Percentiles rank a stretch among this genome's conserved stretches.
phyloP scores from a whole-genome alignment of 148 eudicot species.

The Cornus controversa region DNA sequence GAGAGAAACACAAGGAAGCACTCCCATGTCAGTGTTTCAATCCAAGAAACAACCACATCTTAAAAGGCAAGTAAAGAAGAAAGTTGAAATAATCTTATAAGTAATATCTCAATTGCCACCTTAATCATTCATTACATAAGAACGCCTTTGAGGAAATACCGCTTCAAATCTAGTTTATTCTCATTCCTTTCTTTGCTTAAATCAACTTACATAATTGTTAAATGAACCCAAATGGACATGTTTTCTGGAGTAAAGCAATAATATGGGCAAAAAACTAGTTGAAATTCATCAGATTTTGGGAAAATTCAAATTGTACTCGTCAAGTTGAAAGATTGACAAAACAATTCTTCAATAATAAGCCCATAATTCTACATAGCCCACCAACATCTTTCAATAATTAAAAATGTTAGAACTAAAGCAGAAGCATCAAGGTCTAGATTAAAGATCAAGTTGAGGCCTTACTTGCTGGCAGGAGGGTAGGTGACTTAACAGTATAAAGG shows the following conservation, averaged over 20 bases:
- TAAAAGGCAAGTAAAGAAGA: background rate
- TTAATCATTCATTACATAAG: background rate
- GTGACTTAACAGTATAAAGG: background rate
- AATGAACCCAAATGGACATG: background rate
- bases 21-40: background rate
- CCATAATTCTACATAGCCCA: background rate
- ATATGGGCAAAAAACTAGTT: background rate
- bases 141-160: background rate
- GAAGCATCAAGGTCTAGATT: background rate
- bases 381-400: background rate
- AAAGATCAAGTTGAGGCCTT: background rate
- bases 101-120: no score
- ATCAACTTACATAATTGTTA: background rate
- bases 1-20: background rate
- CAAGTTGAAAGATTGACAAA: background rate
- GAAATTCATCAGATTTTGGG: background rate
- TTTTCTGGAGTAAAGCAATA: background rate
- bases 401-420: background rate
- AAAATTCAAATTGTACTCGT: background rate
- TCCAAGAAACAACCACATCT: background rate
- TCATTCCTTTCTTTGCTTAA: background rate
- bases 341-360: background rate
- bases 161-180: background rate
- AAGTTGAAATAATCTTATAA: background rate
- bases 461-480: background rate